A percentile compares a stretch with the other conserved stretches of the same genome.
These are phyloP conservation scores for Penicillium waksmanii DNA, from an alignment of 495 filamentous ascomycete genomes.

Conservation along the genomic window DNA sequence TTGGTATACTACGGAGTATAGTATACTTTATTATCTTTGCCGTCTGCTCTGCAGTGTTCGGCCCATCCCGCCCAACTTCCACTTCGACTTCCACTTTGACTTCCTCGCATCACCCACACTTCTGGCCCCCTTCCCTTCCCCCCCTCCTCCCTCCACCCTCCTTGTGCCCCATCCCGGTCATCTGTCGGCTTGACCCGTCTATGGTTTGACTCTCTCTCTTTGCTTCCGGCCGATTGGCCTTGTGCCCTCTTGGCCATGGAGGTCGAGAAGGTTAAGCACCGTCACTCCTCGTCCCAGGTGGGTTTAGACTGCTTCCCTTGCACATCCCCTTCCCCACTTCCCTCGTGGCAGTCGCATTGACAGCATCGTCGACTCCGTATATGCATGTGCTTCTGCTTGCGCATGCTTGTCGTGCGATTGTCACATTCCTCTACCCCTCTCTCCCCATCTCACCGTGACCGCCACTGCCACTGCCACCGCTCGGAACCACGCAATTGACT, in stretches of 20 bases:
- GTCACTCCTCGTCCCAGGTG: conserved; percentile 22
- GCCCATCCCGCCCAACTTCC: conserved; percentile 1
- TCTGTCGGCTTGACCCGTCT: conserved; percentile 3
- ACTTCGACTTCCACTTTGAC: neutral
- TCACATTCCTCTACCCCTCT: too few relatives aligned
- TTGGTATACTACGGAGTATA: neutral
- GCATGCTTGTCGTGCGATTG: too few relatives aligned
- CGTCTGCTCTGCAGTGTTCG: neutral
- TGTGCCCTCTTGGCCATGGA: neutral
- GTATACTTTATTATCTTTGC: too few relatives aligned
- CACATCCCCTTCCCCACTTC: neutral
- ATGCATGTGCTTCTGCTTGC: too few relatives aligned
- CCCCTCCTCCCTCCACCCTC: too few relatives aligned
- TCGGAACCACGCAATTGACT: neutral
- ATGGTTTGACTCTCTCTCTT: neutral
- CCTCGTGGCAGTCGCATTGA: neutral
- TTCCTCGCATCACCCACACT: neutral
- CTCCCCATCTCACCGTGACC: too few relatives aligned
- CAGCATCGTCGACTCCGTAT: too few relatives aligned
- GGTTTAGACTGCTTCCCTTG: conserved; percentile 12
- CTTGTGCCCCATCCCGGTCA: neutral
- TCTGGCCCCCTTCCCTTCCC: neutral
- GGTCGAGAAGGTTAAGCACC: conserved; percentile 1
- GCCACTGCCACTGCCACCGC: too few relatives aligned
- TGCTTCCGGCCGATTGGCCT: neutral